Percentiles rank a stretch among this genome's conserved stretches.
Conservation (phyloP, 768 basidiomycete species). For the Pluteus cervinus region DNA sequence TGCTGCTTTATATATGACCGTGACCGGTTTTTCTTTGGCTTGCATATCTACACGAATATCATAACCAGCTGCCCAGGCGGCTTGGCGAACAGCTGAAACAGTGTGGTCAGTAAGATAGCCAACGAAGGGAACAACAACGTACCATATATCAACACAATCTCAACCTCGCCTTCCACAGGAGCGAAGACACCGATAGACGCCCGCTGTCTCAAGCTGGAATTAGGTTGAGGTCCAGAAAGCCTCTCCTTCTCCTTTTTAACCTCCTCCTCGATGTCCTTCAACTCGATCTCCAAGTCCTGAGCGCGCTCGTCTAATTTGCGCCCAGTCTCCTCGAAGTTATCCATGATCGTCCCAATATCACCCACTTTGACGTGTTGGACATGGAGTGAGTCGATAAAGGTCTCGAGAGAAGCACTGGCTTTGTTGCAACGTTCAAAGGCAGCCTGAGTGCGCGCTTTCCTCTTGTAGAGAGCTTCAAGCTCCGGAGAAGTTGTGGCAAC, state of each 20-base stretch:
- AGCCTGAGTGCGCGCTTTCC: conserved; percentile 19
- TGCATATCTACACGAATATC: conserved; percentile 34
- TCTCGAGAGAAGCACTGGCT: conserved; percentile 21
- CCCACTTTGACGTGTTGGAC: conserved; percentile 20
- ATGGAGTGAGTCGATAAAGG: conserved; percentile 28
- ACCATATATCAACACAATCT: conserved; percentile 36
- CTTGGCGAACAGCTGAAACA: conserved; percentile 15
- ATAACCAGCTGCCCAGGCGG: conserved; percentile 30
- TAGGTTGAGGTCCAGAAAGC: too few species aligned
- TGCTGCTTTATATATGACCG: conserved; percentile 31
- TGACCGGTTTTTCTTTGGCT: conserved; percentile 22
- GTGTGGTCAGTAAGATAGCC: neutral
- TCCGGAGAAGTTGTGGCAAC: conserved; percentile 18
- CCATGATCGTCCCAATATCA: conserved; percentile 22
- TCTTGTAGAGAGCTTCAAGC: conserved; percentile 17
- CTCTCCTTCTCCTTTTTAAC: conserved; percentile 17
- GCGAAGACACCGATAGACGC: conserved; percentile 32
- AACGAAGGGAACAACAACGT: conserved; percentile 4
- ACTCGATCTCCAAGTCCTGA: conserved; percentile 21
- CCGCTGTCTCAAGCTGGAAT: too few species aligned
- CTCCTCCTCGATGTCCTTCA: conserved; percentile 16
- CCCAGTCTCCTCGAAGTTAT: conserved; percentile 24
- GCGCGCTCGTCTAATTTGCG: conserved; percentile 27
- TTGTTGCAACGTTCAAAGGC: conserved; percentile 25
- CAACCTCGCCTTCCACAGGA: conserved; percentile 27